Evolutionary conservation across 2,329 filamentous ascomycete genomes (phyloP).

Genomic region (Zalaria obscura): DNA sequence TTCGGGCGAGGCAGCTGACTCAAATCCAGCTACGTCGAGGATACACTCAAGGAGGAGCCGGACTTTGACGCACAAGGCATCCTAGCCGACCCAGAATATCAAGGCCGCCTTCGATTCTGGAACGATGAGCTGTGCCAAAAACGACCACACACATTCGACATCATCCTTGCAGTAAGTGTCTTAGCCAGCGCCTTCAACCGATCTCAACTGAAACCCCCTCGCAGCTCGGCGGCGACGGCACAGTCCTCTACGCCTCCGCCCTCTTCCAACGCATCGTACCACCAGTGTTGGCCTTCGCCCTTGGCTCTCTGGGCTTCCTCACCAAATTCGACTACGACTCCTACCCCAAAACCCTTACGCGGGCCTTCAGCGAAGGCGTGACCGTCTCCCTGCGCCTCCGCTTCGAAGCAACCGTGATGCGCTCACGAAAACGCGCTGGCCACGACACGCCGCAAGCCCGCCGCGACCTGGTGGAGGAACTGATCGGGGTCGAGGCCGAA

Average conservation of each 20-base stretch:
- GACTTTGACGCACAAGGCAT: conserved; percentile 62
- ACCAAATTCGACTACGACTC: conserved; percentile 88
- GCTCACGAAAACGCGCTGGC: conserved; percentile 41
- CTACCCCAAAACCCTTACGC: conserved; percentile 53
- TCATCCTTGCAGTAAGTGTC: conserved; percentile 57
- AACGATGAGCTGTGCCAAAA: conserved; percentile 61
- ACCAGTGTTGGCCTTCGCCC: conserved; percentile 69
- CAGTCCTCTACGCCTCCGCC: conserved; percentile 79
- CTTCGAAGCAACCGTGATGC: conserved; percentile 91
- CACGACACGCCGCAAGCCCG: conserved; percentile 18
- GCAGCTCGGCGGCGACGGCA: conserved; percentile 67
- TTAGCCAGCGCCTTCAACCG: not conserved
- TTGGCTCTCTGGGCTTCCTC: conserved; percentile 76
- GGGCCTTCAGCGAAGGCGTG: conserved; percentile 67
- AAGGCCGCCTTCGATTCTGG: conserved; percentile 65
- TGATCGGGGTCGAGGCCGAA: conserved; percentile 74
- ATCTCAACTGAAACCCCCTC: conserved; percentile 34
- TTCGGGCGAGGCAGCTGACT: not conserved
- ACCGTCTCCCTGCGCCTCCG: conserved; percentile 76
- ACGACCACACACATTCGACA: conserved; percentile 80
- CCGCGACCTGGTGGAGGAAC: conserved; percentile 72
- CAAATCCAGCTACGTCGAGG: conserved; percentile 50
- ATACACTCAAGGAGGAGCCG: conserved; percentile 55
- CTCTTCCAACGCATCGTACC: conserved; percentile 83
- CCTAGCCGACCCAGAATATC: conserved; percentile 39